A percentile compares a stretch with the other conserved stretches of the same genome.
phyloP scores from a whole-genome alignment of 1,139 yeast genomes.

The Yamadazyma atmosphaerica region DNA sequence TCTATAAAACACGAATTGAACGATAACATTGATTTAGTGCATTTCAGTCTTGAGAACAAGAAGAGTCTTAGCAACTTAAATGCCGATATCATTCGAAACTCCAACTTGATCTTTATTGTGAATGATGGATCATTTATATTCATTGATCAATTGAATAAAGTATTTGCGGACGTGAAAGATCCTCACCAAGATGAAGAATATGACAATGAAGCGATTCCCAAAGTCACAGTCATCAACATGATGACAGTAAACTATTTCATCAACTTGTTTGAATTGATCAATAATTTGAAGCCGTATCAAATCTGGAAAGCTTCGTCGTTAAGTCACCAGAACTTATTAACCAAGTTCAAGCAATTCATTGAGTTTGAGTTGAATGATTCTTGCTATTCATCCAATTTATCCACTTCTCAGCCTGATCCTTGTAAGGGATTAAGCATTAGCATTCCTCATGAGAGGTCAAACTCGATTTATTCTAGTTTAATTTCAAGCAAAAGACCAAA shows the following conservation, averaged over 20 bases:
- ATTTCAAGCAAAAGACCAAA: constrained; percentile 24
- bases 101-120: constrained; percentile 36
- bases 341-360: constrained; percentile 27
- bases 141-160: constrained; percentile 24
- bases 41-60: constrained; percentile 15
- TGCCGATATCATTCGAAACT: constrained; percentile 16
- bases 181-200: constrained; percentile 1
- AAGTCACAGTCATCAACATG: constrained; percentile 40
- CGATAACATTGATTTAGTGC: constrained; percentile 18
- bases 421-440: constrained; percentile 1
- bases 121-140: constrained; percentile 41
- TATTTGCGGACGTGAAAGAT: constrained; percentile 7
- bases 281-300: constrained; percentile 35
- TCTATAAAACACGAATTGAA: constrained; percentile 14
- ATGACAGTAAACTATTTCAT: constrained; percentile 43
- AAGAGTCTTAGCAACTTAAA: constrained; percentile 4
- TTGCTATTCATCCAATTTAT: constrained; percentile 5
- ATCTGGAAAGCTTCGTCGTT: constrained; percentile 43
- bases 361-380: constrained; percentile 25
- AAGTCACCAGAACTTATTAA: constrained; percentile 24
- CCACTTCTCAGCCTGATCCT: constrained; percentile 2
- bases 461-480: constrained; percentile 26
- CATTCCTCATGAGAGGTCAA: constrained; percentile 5
- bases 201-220: constrained; percentile 19
- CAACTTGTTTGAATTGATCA: constrained; percentile 40